Percentiles rank a stretch among this genome's conserved stretches.
Conservation (phyloP, 257 asterid species). For the Catharanthus roseus region DNA sequence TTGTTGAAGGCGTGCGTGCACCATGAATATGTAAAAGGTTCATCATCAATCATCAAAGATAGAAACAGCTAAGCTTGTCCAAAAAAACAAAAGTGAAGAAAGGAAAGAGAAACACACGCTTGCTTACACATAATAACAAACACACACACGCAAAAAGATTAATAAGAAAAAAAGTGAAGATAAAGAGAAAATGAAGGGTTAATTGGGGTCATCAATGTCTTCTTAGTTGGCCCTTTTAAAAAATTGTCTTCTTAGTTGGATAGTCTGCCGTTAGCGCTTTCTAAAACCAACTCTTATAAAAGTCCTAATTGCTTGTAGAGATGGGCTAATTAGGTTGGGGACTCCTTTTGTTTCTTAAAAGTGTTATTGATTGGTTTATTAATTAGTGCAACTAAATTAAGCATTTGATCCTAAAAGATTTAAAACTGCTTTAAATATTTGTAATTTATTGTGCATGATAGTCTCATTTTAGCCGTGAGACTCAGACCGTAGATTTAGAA, state of each 20-base stretch:
- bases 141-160: neutral
- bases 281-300: neutral
- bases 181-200: neutral
- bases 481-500: neutral
- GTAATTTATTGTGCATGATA: neutral
- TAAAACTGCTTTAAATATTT: too few relatives aligned
- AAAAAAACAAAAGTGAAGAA: conserved; percentile 7
- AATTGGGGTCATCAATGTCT: conserved; percentile 5
- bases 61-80: conserved; percentile 17
- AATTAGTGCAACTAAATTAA: neutral
- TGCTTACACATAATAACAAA: neutral
- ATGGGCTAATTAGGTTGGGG: neutral
- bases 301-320: neutral
- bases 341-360: neutral
- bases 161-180: neutral
- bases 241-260: too few relatives aligned
- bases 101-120: neutral
- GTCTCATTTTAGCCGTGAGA: neutral
- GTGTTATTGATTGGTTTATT: neutral
- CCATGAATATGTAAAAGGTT: neutral
- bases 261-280: too few relatives aligned
- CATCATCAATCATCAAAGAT: conserved; percentile 4
- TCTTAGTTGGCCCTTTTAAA: conserved; percentile 7
- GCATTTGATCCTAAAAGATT: neutral
- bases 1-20: neutral